These are phyloP conservation scores for Aspergillus steynii DNA, from an alignment of 495 filamentous ascomycete genomes.

Conservation along the genomic window DNA sequence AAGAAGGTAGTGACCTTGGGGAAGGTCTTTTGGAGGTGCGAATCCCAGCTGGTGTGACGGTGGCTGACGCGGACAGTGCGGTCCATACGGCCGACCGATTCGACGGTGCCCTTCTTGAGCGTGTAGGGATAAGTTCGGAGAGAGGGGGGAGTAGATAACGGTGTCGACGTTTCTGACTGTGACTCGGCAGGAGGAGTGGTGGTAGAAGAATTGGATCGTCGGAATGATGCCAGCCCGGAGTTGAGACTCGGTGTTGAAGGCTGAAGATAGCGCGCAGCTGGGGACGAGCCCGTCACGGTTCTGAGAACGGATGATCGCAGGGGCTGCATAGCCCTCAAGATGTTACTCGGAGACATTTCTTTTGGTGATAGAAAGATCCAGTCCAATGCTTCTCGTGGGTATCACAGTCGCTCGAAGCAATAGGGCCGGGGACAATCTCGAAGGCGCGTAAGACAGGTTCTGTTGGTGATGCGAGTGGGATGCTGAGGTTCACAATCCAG, in stretches of 20 bases:
- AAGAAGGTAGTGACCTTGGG: slow-evolving; percentile 47
- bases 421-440: too few species aligned
- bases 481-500: neutral
- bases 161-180: slow-evolving; percentile 3
- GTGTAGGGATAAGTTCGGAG: slow-evolving; percentile 43
- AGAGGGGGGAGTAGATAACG: slow-evolving; percentile 22
- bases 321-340: slow-evolving; percentile 40
- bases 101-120: slow-evolving; percentile 45
- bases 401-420: neutral
- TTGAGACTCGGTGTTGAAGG: slow-evolving; percentile 20
- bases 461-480: neutral
- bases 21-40: slow-evolving; percentile 43
- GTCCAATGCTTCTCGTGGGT: neutral
- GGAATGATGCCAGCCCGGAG: slow-evolving; percentile 14
- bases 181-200: slow-evolving; percentile 16
- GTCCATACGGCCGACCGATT: slow-evolving; percentile 47
- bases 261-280: slow-evolving; percentile 24
- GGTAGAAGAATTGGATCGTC: slow-evolving; percentile 21
- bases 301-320: slow-evolving; percentile 34
- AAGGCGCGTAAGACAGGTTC: neutral
- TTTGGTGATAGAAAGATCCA: neutral
- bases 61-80: slow-evolving; percentile 43
- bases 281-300: slow-evolving; percentile 26
- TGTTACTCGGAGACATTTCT: slow-evolving; percentile 36
- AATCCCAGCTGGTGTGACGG: slow-evolving; percentile 39